Base-by-base conservation (phyloP, 129 eudicot species). In the Helichrysum umbraculigerum region DNA sequence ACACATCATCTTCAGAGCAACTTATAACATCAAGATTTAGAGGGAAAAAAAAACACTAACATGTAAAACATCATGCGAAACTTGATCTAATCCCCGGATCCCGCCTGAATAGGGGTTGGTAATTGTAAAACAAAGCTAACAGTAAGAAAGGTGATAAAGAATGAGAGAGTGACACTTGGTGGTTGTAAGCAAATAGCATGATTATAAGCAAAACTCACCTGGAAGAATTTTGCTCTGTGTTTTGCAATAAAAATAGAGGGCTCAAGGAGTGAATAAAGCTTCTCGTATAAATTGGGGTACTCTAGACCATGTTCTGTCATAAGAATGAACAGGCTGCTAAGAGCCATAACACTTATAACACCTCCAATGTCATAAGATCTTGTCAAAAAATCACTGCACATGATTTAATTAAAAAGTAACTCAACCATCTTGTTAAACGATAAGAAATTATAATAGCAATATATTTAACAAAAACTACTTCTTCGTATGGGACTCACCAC, bases 311-410 rank as follows among this genome's bases (percentile, higher is more conserved):
- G 91, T 66, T 91, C 88, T 39, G 90, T 94, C 91, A 94, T 94
- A 52, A 94, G 92, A 87, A 94, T 39, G 75, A 68, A 94, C 39
- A 94, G 81, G 72, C 98, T 86, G 85, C 91, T 87, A 50, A 94
- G 93, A 66, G 98, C 97, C 98, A 94, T 94, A 66, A 94, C 98
- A 80, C 98, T 94, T 68, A 91, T 88, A 66, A 91, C 96, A 66
- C 98, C 98, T 56, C 98, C 98, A 80, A 94, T 85, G 81, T 94
- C 96, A 81, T 89, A 94, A n/a, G 98, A 94, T 65, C 86, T 83
- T 4, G 93, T 91, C 88, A 94, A 87, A 83, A 94, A 94, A 76
- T 91, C 98, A 84, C 98, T 94, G 98, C 96, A 90, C 19, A 57
- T 69, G 33, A 44, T 44, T 39, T 17, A 44, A 44, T 12, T 44